phyloP scores from a whole-genome alignment of 2,329 filamentous ascomycete genomes.

The Grosmannia serpens region DNA sequence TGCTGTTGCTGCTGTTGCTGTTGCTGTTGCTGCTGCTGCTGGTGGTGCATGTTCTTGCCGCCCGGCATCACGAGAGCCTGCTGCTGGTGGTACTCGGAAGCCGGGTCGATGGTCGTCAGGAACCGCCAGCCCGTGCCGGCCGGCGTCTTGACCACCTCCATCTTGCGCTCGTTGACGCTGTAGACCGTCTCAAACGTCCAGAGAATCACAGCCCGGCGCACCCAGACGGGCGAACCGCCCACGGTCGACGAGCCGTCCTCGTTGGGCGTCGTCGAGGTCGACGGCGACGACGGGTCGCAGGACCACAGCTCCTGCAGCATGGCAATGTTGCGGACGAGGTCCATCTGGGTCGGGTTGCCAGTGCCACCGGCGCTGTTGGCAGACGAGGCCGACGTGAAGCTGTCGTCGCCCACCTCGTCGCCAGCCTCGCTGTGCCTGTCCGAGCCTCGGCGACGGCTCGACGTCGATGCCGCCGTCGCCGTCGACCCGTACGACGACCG shows the following conservation, averaged over 20 bases:
- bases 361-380: constrained; percentile 14
- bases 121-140: constrained; percentile 50
- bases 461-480: constrained; percentile 1
- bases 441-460: not conserved
- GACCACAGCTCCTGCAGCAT: constrained; percentile 60
- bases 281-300: constrained; percentile 26
- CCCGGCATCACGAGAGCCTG: constrained; percentile 23
- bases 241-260: not conserved
- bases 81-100: constrained; percentile 46
- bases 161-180: constrained; percentile 28
- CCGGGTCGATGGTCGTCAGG: constrained; percentile 48
- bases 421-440: constrained; percentile 8
- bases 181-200: constrained; percentile 51
- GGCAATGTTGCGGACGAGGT: constrained; percentile 47
- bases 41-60: constrained; percentile 27
- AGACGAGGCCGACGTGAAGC: constrained; percentile 13
- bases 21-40: constrained; percentile 23
- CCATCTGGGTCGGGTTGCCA: constrained; percentile 32
- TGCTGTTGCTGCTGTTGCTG: constrained; percentile 1
- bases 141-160: constrained; percentile 34
- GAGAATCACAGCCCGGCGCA: constrained; percentile 46
- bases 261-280: constrained; percentile 11
- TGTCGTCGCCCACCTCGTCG: constrained; percentile 14
- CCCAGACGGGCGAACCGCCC: constrained; percentile 26
- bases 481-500: constrained; percentile 11